Base-by-base conservation (phyloP, 495 filamentous ascomycete genomes). In the Polyplosphaeria fusca region DNA sequence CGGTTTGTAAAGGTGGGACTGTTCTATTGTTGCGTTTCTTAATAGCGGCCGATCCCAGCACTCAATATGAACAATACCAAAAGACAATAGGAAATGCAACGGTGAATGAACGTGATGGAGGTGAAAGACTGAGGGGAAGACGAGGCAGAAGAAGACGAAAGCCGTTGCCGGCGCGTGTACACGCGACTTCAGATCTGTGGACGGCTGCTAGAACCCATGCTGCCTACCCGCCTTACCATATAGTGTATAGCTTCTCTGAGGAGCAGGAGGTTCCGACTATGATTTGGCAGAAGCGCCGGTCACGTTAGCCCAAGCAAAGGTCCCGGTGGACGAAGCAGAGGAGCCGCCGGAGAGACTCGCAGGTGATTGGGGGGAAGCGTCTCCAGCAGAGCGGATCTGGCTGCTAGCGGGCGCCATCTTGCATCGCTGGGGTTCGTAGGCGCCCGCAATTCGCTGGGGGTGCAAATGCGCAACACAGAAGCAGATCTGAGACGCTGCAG, bases 371-470 rank as follows among this genome's bases (percentile, higher is more conserved):
- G 35, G 25, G 44, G 1, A 28, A 55, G 20, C 25, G 5, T 25
- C 35, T 25, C 58, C 39, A 50, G 18, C 27, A 62, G 47, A 51
- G 32, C 47, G 59, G 46, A 56, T 52, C 32, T 20, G 45, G 16
- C 20, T 42, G 30, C 9, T 61, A 45, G 57, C 53, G 62, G 56
- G 62, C 62, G 62, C 62, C 57, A 55, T 61, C 41, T 47, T 22
- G 46, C 48, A 50, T 47, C 9, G 39, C 48, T 58, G 62, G 43
- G 52, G 32, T 41, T 57, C 52, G 47, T 57, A 65, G 57, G 26
- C 61, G 62, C 57, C 62, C 47, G 45, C 35, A 47, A 65, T 65
- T 61, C 57, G 62, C 62, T 53, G 35, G 41, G 35, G 38, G 16
- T 26, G 22, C n/a, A 49, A 39, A 57, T 57, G 52, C 28, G 38